Conservation (phyloP, 768 basidiomycete genomes). For the Lactifluus pinguis region DNA sequence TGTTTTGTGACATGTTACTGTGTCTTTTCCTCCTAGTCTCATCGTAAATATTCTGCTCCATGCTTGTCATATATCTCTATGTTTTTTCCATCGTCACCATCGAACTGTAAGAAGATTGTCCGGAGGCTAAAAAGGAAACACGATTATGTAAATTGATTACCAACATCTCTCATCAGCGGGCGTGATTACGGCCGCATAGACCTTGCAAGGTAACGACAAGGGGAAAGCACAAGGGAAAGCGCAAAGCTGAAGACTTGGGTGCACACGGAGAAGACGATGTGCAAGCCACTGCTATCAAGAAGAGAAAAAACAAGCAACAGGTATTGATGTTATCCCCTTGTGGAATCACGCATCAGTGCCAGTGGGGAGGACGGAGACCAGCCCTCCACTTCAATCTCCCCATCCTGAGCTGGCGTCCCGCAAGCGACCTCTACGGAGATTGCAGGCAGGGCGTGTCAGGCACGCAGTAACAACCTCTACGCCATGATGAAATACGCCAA, state of each 20-base stretch:
- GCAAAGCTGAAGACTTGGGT: slow-evolving; percentile 56
- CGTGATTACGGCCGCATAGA: no score
- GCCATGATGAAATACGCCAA: slow-evolving; percentile 54
- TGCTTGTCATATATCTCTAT: no score
- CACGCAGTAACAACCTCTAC: slow-evolving; percentile 58
- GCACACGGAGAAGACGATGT: slow-evolving; percentile 41
- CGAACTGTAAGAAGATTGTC: no score
- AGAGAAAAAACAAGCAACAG: slow-evolving; percentile 87
- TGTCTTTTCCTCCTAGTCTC: no score
- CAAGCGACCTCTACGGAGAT: slow-evolving; percentile 38
- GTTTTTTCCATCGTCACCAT: no score
- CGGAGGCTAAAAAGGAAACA: no score
- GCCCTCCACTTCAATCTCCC: slow-evolving; percentile 67
- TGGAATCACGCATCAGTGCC: slow-evolving; percentile 81
- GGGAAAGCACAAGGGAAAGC: slow-evolving; percentile 40
- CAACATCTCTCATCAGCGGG: no score
- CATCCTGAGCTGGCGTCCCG: slow-evolving; percentile 87
- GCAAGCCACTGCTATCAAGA: slow-evolving; percentile 32
- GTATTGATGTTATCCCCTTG: slow-evolving; percentile 88
- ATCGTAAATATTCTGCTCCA: no score
- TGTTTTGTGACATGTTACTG: no score
- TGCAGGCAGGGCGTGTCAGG: slow-evolving; percentile 36
- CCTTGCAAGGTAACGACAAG: slow-evolving; percentile 39
- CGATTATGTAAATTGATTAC: no score
- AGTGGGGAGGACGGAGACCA: slow-evolving; percentile 50